Percentiles rank a stretch among this genome's conserved stretches.
Evolutionary conservation across 2,329 filamentous ascomycete genomes (phyloP).

Genomic region (Epichloe amarillans): DNA sequence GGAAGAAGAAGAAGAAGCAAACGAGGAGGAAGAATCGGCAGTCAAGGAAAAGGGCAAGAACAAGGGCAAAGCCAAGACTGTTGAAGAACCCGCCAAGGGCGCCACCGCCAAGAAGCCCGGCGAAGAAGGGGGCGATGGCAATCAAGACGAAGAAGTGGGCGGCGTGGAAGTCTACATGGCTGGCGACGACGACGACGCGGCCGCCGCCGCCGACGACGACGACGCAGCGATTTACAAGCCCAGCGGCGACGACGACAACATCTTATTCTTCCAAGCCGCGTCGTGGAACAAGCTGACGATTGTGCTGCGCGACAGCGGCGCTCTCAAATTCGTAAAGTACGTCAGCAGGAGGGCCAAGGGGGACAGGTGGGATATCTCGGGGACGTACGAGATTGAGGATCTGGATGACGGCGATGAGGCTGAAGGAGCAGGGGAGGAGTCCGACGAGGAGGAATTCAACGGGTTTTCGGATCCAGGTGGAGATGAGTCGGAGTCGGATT

Average conservation of each 20-base stretch:
- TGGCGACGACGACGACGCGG: constrained; percentile 53
- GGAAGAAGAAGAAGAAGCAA: constrained; percentile 43
- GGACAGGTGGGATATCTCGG: constrained; percentile 85
- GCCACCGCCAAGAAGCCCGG: constrained; percentile 12
- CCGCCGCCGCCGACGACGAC: constrained; percentile 23
- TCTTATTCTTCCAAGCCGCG: constrained; percentile 48
- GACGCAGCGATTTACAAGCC: constrained; percentile 85
- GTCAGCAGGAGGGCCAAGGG: constrained; percentile 65
- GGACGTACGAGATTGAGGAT: constrained; percentile 58
- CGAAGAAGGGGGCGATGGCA: constrained; percentile 18
- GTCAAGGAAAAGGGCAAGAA: constrained; percentile 16
- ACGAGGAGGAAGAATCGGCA: constrained; percentile 17
- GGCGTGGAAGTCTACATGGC: constrained; percentile 92
- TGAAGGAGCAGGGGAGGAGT: constrained; percentile 15
- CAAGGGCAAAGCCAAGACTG: constrained; percentile 15
- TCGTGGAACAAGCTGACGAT: constrained; percentile 87
- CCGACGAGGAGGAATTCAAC: constrained; percentile 44
- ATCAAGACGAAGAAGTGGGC: constrained; percentile 42
- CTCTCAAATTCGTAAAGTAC: constrained; percentile 92
- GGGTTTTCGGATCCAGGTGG: constrained; percentile 38
- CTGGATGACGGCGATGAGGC: constrained; percentile 25
- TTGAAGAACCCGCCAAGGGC: constrained; percentile 18
- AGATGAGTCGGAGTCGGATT: constrained; percentile 16
- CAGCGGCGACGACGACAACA: constrained; percentile 60
- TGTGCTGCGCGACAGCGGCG: constrained; percentile 75